phyloP scores from a whole-genome alignment of 2,329 filamentous ascomycete genomes.

The Chaetomiaceae sp. region DNA sequence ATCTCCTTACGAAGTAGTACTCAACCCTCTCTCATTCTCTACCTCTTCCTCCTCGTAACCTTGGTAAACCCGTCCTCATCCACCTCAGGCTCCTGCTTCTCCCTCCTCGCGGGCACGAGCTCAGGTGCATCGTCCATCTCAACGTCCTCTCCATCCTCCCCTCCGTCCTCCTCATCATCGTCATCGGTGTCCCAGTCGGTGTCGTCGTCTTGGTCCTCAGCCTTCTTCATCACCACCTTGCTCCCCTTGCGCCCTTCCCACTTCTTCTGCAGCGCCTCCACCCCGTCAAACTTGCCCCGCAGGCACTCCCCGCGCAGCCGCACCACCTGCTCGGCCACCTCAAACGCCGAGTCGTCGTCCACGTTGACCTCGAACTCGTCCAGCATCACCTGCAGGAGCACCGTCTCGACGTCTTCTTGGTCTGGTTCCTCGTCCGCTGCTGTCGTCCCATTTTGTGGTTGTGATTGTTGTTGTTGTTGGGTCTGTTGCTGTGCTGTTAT shows the following conservation, averaged over 20 bases:
- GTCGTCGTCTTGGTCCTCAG: constrained; percentile 53
- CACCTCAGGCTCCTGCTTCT: constrained; percentile 65
- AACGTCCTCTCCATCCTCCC: constrained; percentile 52
- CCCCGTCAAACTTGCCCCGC: constrained; percentile 61
- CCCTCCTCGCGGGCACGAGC: constrained; percentile 46
- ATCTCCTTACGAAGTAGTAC: not conserved
- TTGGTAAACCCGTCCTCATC: constrained; percentile 80
- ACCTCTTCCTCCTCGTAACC: constrained; percentile 65
- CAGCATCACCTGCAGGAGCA: constrained; percentile 83
- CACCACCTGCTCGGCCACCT: constrained; percentile 70
- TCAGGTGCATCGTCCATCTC: constrained; percentile 71
- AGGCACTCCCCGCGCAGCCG: constrained; percentile 60
- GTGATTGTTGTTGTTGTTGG: constrained; percentile 21
- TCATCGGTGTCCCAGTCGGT: constrained; percentile 57
- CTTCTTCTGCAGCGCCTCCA: constrained; percentile 58
- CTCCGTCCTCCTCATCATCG: constrained; percentile 47
- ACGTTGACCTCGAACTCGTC: constrained; percentile 94
- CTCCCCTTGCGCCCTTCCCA: constrained; percentile 60
- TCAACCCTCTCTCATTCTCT: constrained; percentile 25
- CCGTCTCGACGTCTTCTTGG: constrained; percentile 73
- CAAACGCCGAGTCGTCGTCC: constrained; percentile 79
- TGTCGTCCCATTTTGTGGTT: constrained; percentile 3
- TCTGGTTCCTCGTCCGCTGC: constrained; percentile 53
- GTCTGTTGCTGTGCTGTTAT: constrained; percentile 22
- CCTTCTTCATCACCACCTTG: constrained; percentile 54